Percentiles rank a stretch among this genome's conserved stretches.
These are phyloP conservation scores for Ophiocordyceps camponoti-saundersi DNA, from an alignment of 2,329 filamentous ascomycete genomes.

Conservation along the genomic window DNA sequence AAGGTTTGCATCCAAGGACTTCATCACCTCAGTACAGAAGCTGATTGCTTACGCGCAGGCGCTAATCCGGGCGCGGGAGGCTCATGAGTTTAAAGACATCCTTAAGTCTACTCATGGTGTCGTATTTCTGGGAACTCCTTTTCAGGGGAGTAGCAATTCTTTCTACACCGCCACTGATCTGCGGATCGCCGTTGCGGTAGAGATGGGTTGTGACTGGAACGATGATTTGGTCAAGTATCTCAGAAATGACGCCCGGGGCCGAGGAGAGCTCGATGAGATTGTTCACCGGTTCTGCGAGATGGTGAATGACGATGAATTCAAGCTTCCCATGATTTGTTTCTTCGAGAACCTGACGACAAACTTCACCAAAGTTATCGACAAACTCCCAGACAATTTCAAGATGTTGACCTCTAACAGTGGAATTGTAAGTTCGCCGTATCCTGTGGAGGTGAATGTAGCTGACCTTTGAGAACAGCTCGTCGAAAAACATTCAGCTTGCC, in stretches of 20 bases:
- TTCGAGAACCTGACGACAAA: neutral
- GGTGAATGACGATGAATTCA: neutral
- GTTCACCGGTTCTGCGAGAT: neutral
- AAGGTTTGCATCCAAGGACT: neutral
- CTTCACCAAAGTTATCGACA: neutral
- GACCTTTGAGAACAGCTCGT: neutral
- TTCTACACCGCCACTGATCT: neutral
- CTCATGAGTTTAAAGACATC: neutral
- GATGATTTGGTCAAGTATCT: neutral
- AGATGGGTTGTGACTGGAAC: neutral
- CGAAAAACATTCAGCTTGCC: neutral
- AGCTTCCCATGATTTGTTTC: neutral
- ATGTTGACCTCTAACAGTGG: neutral
- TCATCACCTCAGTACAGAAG: no score
- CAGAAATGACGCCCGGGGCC: neutral
- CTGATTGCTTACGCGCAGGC: neutral
- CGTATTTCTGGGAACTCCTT: neutral
- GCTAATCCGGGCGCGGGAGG: neutral
- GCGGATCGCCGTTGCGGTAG: neutral
- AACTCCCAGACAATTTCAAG: neutral
- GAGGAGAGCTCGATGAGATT: neutral
- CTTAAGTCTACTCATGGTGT: neutral
- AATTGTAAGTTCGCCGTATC: neutral
- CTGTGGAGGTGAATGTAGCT: no score
- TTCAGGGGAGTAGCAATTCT: neutral